Evolutionary conservation across 169 alveolate genomes (phyloP).

Genomic region (Plasmodium malariae): DNA sequence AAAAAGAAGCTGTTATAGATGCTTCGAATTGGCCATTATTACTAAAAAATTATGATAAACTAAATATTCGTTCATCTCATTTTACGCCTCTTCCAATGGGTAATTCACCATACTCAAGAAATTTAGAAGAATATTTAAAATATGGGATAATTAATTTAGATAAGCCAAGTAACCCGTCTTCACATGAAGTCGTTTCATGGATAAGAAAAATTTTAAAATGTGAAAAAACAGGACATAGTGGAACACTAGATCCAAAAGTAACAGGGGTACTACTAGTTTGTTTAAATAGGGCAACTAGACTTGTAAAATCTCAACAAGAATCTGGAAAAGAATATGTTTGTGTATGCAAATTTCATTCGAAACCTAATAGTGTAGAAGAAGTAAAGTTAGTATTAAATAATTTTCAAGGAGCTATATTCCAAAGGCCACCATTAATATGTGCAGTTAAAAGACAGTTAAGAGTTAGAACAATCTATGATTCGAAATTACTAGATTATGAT

Average conservation of each 20-base stretch:
- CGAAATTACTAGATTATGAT: conserved; percentile 98
- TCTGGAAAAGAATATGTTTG: conserved; percentile 99
- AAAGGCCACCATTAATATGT: conserved; percentile 99
- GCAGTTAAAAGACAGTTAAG: conserved; percentile 99
- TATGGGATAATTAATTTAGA: conserved; percentile 99
- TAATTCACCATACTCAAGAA: conserved; percentile 97
- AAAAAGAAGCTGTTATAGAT: conserved; percentile 61
- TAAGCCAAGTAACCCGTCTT: conserved; percentile 99
- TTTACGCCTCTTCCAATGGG: conserved; percentile 99
- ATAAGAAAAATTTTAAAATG: conserved; percentile 97
- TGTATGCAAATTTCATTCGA: conserved; percentile 96
- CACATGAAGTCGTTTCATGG: conserved; percentile 99
- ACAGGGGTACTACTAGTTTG: conserved; percentile 99
- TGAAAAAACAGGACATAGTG: conserved; percentile 99
- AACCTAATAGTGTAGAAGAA: conserved; percentile 79
- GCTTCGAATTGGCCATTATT: conserved; percentile 65
- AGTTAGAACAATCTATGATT: conserved; percentile 98
- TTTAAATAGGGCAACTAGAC: conserved; percentile 98
- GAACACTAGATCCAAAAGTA: conserved; percentile 99
- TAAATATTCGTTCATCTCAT: conserved; percentile 98
- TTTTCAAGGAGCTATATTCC: conserved; percentile 98
- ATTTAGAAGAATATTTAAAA: conserved; percentile 94
- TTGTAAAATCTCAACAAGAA: conserved; percentile 98
- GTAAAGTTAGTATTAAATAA: conserved; percentile 93
- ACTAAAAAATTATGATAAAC: conserved; percentile 94